phyloP scores from a whole-genome alignment of 352 stramenopile genomes.

The Pelagophyceae sp. region DNA sequence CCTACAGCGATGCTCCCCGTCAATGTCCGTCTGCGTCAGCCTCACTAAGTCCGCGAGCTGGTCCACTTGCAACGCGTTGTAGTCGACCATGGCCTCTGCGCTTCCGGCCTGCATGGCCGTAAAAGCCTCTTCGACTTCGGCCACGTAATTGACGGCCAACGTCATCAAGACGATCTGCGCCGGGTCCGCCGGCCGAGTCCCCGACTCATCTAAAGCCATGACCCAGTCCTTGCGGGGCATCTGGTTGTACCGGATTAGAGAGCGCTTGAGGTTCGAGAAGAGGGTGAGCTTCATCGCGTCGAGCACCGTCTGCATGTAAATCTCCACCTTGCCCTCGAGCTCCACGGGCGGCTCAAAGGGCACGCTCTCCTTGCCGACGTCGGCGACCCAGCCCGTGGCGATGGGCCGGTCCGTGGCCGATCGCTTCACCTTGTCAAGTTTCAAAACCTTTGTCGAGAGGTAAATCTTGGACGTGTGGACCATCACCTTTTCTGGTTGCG shows the following conservation, averaged over 20 bases:
- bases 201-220: conserved; percentile 75
- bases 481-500: conserved; percentile 81
- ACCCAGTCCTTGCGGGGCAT: conserved; percentile 87
- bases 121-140: conserved; percentile 76
- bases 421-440: conserved; percentile 44
- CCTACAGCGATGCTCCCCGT: conserved; percentile 75
- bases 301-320: conserved; percentile 90
- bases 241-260: conserved; percentile 72
- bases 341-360: conserved; percentile 78
- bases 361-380: conserved; percentile 81
- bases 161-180: conserved; percentile 86
- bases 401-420: conserved; percentile 51
- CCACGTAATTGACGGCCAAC: conserved; percentile 80
- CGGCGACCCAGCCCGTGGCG: conserved; percentile 79
- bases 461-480: conserved; percentile 90
- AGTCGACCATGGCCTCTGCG: conserved; percentile 68
- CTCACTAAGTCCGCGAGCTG: conserved; percentile 86
- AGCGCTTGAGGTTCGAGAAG: conserved; percentile 84
- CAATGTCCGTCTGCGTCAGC: conserved; percentile 76
- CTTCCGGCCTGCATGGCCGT: conserved; percentile 57
- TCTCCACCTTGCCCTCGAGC: conserved; percentile 89
- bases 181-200: conserved; percentile 73
- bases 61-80: conserved; percentile 79
- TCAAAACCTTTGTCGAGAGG: conserved; percentile 79
- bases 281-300: conserved; percentile 82